These are phyloP conservation scores for Vickermania spadyakhi DNA, from an alignment of 208 protist species.

Conservation along the genomic window DNA sequence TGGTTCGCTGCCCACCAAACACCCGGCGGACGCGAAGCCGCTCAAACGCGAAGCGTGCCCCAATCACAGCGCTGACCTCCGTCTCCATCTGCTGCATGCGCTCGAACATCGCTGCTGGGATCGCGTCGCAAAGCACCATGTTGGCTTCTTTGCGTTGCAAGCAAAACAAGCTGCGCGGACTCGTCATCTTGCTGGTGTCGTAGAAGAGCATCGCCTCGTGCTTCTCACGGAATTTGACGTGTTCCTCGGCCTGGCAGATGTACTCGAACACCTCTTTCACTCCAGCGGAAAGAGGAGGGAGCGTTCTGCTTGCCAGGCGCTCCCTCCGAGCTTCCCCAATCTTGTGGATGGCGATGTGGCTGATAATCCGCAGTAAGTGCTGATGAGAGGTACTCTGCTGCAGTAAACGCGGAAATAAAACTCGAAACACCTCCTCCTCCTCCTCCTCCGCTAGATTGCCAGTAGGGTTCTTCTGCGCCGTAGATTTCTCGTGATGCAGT, in stretches of 20 bases:
- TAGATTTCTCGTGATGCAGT: slow-evolving; percentile 24
- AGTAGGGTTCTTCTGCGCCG: neutral
- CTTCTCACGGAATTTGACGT: slow-evolving; percentile 70
- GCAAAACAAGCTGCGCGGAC: slow-evolving; percentile 65
- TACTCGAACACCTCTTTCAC: slow-evolving; percentile 55
- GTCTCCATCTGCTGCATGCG: slow-evolving; percentile 69
- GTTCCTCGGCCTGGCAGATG: slow-evolving; percentile 50
- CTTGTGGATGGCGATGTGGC: slow-evolving; percentile 64
- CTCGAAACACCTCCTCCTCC: slow-evolving; percentile 17
- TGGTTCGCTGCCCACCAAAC: slow-evolving; percentile 6
- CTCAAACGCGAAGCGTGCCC: slow-evolving; percentile 49
- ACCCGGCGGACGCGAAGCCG: slow-evolving; percentile 36
- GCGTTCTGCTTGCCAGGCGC: neutral
- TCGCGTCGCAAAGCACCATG: slow-evolving; percentile 58
- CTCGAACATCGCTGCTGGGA: slow-evolving; percentile 73
- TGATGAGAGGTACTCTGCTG: slow-evolving; percentile 85
- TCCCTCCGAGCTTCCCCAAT: slow-evolving; percentile 25
- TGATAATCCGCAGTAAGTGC: slow-evolving; percentile 86
- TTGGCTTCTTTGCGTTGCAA: slow-evolving; percentile 71
- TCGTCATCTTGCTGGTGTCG: slow-evolving; percentile 31
- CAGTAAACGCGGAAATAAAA: slow-evolving; percentile 60
- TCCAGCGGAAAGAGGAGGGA: slow-evolving; percentile 9
- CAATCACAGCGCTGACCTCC: slow-evolving; percentile 60
- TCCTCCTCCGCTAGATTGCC: neutral
- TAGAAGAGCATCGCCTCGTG: slow-evolving; percentile 68